Evolutionary conservation across 805 yeast species (phyloP).

Genomic region (Metschnikowia aberdeeniae): DNA sequence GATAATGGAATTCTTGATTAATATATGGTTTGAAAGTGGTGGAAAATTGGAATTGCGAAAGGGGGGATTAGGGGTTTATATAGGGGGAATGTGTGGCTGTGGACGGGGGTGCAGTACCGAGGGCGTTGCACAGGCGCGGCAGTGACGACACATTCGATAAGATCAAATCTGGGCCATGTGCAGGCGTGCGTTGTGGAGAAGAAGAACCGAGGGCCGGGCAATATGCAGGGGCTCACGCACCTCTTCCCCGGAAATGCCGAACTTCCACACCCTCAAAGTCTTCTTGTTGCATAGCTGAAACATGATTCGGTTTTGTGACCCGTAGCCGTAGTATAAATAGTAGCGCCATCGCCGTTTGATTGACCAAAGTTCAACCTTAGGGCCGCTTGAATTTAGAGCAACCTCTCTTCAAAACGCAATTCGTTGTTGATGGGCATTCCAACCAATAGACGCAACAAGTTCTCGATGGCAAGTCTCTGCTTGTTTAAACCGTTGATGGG

Average conservation of each 20-base stretch:
- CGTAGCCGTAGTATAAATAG: too few species aligned
- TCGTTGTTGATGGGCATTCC: slow-evolving; percentile 90
- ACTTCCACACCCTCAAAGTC: too few species aligned
- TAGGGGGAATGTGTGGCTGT: slow-evolving; percentile 6
- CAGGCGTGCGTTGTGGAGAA: slow-evolving; percentile 2
- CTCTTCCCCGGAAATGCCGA: too few species aligned
- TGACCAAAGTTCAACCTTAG: too few species aligned
- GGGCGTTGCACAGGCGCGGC: slow-evolving; percentile 2
- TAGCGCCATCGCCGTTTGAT: too few species aligned
- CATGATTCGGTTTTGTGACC: too few species aligned
- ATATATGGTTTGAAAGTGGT: not conserved
- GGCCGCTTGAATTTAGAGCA: slow-evolving; percentile 24
- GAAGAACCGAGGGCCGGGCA: not conserved
- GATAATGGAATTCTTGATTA: too few species aligned
- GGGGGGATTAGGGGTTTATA: slow-evolving; percentile 1
- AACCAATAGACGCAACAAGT: slow-evolving; percentile 80
- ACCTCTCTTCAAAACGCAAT: slow-evolving; percentile 90
- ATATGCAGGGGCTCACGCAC: not conserved
- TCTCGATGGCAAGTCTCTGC: slow-evolving; percentile 90
- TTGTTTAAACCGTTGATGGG: slow-evolving; percentile 92
- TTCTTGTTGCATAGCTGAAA: too few species aligned
- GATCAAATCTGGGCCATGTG: not conserved
- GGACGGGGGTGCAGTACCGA: slow-evolving; percentile 2
- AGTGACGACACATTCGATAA: not conserved
- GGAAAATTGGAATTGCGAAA: not conserved